Percentiles rank a stretch among this genome's conserved stretches.
These are phyloP conservation scores for Candida nemodendra DNA, from an alignment of 805 yeast species.

Conservation along the genomic window DNA sequence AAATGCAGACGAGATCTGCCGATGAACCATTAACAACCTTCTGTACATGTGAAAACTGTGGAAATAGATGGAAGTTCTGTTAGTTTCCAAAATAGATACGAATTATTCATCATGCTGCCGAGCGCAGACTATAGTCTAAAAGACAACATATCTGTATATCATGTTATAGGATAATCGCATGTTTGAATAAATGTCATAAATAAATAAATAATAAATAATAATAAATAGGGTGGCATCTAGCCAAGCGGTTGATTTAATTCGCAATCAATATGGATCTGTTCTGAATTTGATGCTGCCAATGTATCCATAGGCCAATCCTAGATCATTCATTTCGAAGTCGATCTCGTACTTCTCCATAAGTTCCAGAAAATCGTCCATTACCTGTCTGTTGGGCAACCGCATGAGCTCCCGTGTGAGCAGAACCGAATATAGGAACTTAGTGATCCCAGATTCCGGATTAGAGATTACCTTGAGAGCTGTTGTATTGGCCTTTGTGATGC, in stretches of 20 bases:
- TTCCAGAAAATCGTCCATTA: slow-evolving; percentile 15
- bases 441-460: slow-evolving; percentile 6
- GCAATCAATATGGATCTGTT: too few species aligned
- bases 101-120: too few species aligned
- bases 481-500: slow-evolving; percentile 14
- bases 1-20: slow-evolving; percentile 97
- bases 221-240: too few species aligned
- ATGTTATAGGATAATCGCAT: too few species aligned
- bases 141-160: neutral
- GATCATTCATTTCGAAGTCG: slow-evolving; percentile 12
- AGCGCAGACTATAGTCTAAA: neutral
- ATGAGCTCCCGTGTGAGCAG: slow-evolving; percentile 11
- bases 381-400: slow-evolving; percentile 11
- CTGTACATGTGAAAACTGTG: slow-evolving; percentile 97
- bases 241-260: too few species aligned
- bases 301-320: slow-evolving; percentile 14
- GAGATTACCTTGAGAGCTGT: slow-evolving; percentile 11
- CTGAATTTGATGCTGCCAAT: slow-evolving; percentile 13
- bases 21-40: slow-evolving; percentile 98
- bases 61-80: slow-evolving; percentile 97
- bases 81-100: too few species aligned
- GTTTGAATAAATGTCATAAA: neutral
- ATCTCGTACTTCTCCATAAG: slow-evolving; percentile 11
- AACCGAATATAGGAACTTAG: slow-evolving; percentile 11
- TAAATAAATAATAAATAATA: slow-evolving; percentile 1